Evolutionary conservation across 2,329 filamentous ascomycete species (phyloP).

Genomic region (Periglandula ipomoeae): DNA sequence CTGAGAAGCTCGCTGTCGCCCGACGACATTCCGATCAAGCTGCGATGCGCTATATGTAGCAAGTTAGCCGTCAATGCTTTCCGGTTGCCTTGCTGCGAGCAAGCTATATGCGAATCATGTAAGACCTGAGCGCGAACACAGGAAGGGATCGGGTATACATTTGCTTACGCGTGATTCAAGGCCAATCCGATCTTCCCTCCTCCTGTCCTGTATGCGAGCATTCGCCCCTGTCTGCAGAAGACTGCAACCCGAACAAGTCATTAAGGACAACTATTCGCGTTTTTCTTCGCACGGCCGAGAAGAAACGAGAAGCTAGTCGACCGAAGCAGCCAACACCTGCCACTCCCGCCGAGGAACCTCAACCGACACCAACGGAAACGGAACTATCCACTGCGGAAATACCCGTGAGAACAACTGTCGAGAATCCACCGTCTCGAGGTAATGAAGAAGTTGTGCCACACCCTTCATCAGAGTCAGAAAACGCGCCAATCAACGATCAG

Average conservation of each 20-base stretch:
- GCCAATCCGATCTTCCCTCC: conserved; percentile 65
- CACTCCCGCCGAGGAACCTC: conserved; percentile 32
- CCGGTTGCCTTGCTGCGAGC: conserved; percentile 88
- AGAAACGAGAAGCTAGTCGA: conserved; percentile 66
- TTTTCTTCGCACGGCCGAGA: conserved; percentile 83
- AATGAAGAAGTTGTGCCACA: neutral
- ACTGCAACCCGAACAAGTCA: conserved; percentile 82
- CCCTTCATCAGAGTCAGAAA: neutral
- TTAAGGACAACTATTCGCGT: conserved; percentile 88
- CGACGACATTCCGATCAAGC: conserved; percentile 89
- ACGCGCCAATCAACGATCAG: neutral
- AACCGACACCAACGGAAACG: conserved; percentile 14
- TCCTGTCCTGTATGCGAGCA: conserved; percentile 93
- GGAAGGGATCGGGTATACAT: neutral
- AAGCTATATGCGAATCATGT: conserved; percentile 89
- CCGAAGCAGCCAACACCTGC: conserved; percentile 37
- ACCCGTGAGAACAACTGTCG: neutral
- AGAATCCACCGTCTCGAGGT: neutral
- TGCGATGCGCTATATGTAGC: conserved; percentile 90
- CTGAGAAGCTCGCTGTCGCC: conserved; percentile 59
- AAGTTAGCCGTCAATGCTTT: conserved; percentile 86
- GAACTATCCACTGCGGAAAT: neutral
- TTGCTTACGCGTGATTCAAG: conserved; percentile 31
- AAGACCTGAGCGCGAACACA: conserved; percentile 5
- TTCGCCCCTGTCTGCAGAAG: conserved; percentile 72